Evolutionary conservation across 306 rosid species (phyloP).

Genomic region (Prunus padus): DNA sequence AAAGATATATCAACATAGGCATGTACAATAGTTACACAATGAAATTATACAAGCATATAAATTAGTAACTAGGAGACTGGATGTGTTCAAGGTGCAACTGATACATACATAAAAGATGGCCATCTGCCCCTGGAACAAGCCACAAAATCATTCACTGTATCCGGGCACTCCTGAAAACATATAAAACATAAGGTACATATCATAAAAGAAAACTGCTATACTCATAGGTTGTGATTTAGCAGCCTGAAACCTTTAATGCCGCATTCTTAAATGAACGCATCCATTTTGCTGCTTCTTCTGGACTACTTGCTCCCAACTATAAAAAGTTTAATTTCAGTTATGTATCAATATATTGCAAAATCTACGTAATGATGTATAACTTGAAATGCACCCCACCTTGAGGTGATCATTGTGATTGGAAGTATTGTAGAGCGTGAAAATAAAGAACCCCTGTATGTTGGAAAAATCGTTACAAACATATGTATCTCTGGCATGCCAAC

Average conservation of each 20-base stretch:
- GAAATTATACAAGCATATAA: neutral
- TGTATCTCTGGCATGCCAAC: neutral
- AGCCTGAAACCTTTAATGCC: constrained; percentile 60
- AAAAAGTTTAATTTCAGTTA: constrained; percentile 24
- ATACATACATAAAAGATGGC: constrained; percentile 54
- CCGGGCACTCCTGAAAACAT: constrained; percentile 55
- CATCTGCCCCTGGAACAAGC: constrained; percentile 39
- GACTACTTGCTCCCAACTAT: constrained; percentile 82
- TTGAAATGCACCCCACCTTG: constrained; percentile 50
- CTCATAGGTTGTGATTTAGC: constrained; percentile 7
- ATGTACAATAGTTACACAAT: neutral
- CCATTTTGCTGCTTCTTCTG: constrained; percentile 95
- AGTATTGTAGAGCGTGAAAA: constrained; percentile 68
- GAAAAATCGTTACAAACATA: constrained; percentile 22
- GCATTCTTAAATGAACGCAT: constrained; percentile 68
- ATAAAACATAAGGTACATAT: constrained; percentile 22
- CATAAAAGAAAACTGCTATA: constrained; percentile 20
- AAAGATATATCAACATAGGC: neutral
- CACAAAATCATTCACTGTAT: constrained; percentile 39
- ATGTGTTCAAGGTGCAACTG: neutral
- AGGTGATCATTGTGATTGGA: constrained; percentile 69
- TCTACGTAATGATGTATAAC: neutral
- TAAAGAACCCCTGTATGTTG: constrained; percentile 53
- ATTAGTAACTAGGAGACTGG: neutral
- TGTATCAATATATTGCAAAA: constrained; percentile 21